phyloP scores from a whole-genome alignment of 768 basidiomycete genomes.

The Leucocoprinus leucothites region DNA sequence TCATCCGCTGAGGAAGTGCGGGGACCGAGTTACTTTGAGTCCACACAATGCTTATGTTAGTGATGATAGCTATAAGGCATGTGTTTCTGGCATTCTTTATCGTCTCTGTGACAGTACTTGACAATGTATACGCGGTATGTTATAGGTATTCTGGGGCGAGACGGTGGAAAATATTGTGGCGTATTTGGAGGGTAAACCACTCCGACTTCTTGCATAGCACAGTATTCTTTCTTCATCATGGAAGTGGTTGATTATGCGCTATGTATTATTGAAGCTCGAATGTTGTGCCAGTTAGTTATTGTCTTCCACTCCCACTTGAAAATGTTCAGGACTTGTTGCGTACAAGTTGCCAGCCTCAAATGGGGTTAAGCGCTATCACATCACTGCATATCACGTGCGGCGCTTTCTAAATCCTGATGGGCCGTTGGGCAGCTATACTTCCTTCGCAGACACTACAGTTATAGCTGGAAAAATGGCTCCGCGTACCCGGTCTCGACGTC shows the following conservation, averaged over 20 bases:
- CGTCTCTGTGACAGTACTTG: not conserved
- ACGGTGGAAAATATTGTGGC: slow-evolving; percentile 57
- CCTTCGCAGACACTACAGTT: too few relatives aligned
- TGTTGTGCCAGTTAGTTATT: too few relatives aligned
- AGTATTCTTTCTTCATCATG: too few relatives aligned
- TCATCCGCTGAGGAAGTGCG: slow-evolving; percentile 46
- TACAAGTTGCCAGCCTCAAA: too few relatives aligned
- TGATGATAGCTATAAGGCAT: slow-evolving; percentile 48
- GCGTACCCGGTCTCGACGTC: not conserved
- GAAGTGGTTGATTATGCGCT: too few relatives aligned
- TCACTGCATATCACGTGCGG: too few relatives aligned
- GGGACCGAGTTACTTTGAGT: slow-evolving; percentile 50
- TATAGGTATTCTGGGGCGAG: slow-evolving; percentile 45
- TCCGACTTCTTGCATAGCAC: not conserved
- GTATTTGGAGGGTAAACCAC: slow-evolving; percentile 44
- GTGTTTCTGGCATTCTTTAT: slow-evolving; percentile 9
- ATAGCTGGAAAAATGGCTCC: not conserved
- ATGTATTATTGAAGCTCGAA: too few relatives aligned
- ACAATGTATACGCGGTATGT: not conserved
- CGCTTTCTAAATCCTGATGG: too few relatives aligned
- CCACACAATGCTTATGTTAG: slow-evolving; percentile 61
- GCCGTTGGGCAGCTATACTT: too few relatives aligned
- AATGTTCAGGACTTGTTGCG: too few relatives aligned
- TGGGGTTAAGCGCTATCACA: too few relatives aligned
- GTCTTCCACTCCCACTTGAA: too few relatives aligned